Base-by-base conservation (phyloP, 2,329 filamentous ascomycete species). In the Fusarium buxicola region DNA sequence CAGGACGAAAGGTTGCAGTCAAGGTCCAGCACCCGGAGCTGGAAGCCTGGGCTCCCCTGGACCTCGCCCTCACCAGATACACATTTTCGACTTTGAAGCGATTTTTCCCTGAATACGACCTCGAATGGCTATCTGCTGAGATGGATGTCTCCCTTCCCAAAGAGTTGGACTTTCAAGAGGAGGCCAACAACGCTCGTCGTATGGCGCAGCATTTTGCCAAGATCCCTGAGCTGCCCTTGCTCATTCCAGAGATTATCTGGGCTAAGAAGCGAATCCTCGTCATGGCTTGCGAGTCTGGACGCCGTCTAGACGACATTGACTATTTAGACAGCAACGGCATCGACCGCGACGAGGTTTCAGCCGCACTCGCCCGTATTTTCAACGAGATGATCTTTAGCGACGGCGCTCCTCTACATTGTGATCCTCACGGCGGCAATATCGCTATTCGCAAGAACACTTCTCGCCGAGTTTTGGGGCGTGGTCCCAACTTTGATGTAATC, bases 301-400 rank as follows among this genome's bases (percentile, higher is more conserved):
- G 87, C 68, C 89, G 95, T 16, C 90, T 93, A 3, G 95, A 99
- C 74, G 94, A 99, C 73, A 84, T 98, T 2, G 87, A 86, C 13
- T 98, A 91, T 73, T 82, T 99, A 4, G 95, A 98, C 75, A 81
- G 84, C 7, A 91, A 96, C 74, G 85, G 87, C 55, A 99, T 99
- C 73, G 92, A 96, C 76, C 88, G 95, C 16, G 95, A 98, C 73
- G 94, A 98, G 76, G 95, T 99, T 6, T 96, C 94, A 0, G 94
- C 94, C 2, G 91, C 93, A 0, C 82, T 99, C 5, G 90, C 95
- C 0, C 88, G 89, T 57, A 92, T 99, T 57, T 99, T 99, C 84
- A 99, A 99, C 81, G 94, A 98, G 75, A 99, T 99, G 95, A 97
- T 99, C 68, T 99, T 99, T 67, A 94, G 94, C 44, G 86, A 89